phyloP scores from a whole-genome alignment of 2,329 filamentous ascomycete species.

The Pseudogymnoascus sp. region DNA sequence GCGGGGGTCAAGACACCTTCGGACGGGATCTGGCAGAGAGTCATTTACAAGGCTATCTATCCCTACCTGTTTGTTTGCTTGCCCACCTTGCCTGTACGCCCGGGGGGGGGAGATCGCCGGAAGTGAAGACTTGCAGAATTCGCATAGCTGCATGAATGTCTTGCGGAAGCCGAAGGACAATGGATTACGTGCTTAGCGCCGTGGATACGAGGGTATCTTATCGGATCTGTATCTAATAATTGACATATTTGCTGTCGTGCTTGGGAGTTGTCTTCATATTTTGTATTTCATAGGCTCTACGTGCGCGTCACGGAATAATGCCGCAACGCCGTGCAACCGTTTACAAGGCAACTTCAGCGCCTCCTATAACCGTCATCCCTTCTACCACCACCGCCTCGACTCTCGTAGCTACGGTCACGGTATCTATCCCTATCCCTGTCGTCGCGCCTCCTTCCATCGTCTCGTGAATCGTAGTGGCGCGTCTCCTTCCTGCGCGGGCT shows the following conservation, averaged over 20 bases:
- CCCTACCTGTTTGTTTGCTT: neutral
- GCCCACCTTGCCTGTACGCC: neutral
- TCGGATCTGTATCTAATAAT: neutral
- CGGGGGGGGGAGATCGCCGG: neutral
- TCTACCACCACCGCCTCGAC: slow-evolving; percentile 11
- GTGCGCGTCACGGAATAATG: neutral
- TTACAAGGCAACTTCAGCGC: slow-evolving; percentile 7
- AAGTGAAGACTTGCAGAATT: neutral
- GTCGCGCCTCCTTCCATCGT: slow-evolving; percentile 15
- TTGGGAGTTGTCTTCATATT: neutral
- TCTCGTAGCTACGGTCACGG: slow-evolving; percentile 14
- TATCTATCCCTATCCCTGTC: slow-evolving; percentile 17
- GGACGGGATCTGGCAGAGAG: neutral
- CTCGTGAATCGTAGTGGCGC: slow-evolving; percentile 16
- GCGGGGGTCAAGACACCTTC: neutral
- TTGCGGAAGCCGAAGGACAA: neutral
- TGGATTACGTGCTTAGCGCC: neutral
- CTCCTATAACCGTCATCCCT: slow-evolving; percentile 20
- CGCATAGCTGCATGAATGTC: neutral
- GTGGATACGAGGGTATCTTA: neutral
- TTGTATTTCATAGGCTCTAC: neutral
- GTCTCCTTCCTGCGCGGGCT: slow-evolving; percentile 19
- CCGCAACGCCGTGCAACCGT: neutral
- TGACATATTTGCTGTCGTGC: slow-evolving; percentile 1
- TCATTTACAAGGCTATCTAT: slow-evolving; percentile 1